Evolutionary conservation across 768 basidiomycete genomes (phyloP), one percentile per base, ranked within the genome.

Genomic region (Leccinum boreale): DNA sequence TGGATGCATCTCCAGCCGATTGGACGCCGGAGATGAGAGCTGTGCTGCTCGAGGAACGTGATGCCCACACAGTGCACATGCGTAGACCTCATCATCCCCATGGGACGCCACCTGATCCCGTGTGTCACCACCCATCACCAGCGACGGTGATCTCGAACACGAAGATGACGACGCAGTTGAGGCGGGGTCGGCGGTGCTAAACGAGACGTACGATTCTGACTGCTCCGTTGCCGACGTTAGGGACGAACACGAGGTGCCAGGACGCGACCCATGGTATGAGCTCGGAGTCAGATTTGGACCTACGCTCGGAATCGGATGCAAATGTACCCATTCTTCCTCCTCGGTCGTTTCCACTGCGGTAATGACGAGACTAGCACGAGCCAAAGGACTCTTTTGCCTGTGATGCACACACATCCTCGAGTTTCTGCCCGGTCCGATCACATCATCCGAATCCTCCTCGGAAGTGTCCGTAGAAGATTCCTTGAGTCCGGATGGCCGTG

Each of bases 61-160:
- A 42, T 68, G 68, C n/a, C 67, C 67, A 58, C 68, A 68, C 36
- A 61, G 5, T 3, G 59, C 29, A 46, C 67, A 68, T 1, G 52
- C 26, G 4, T 64, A 46, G 7, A 4, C 15, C 4, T 57, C 39
- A 14, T 29, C 35, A 23, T 58, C 47, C 5, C 6, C 48, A 21
- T 35, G 28, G 12, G 15, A 3, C 35, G 35, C 2, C 21, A 24
- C 4, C 5, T 5, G 23, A 11, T 53, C 53, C 10, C 17, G 57
- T 3, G 55, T 58, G 1, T 67, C 59, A 4, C 15, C 24, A 4
- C 15, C 24, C 28, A 26, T 23, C 1, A 33, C 4, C 5, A 15
- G 53, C 8, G 66, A 52, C 0, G 62, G 64, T 24, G 67, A 65
- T 17, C 55, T 45, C 2, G 66, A 67, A n/a, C 58, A 44, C 3